A percentile compares a stretch with the other conserved stretches of the same genome.
phyloP scores from a whole-genome alignment of 768 basidiomycete species.

The Collybia sp. region DNA sequence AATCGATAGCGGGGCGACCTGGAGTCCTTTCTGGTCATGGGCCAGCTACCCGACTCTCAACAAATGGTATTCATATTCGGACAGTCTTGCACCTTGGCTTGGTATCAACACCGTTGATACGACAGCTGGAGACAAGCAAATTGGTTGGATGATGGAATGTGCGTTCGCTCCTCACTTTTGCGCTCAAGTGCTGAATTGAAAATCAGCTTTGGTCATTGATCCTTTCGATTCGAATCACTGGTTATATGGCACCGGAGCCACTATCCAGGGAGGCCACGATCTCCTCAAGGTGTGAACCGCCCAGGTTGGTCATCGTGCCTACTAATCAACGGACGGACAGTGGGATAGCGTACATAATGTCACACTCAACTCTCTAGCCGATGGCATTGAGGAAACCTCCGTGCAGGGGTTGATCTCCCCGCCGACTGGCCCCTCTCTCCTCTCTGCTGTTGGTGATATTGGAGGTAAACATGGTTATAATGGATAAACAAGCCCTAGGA shows the following conservation, averaged over 20 bases:
- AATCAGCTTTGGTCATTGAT: conserved; percentile 47
- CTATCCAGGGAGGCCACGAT: conserved; percentile 57
- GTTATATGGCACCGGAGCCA: conserved; percentile 67
- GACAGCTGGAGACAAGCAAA: conserved; percentile 39
- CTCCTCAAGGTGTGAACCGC: conserved; percentile 30
- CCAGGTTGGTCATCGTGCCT: not conserved
- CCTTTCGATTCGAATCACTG: conserved; percentile 68
- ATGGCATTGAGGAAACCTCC: conserved; percentile 63
- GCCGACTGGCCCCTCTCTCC: conserved; percentile 49
- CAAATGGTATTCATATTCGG: conserved; percentile 51
- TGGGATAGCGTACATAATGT: conserved; percentile 62
- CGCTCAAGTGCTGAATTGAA: not conserved
- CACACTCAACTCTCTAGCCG: conserved; percentile 53
- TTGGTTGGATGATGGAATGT: conserved; percentile 75
- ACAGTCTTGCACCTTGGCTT: conserved; percentile 56
- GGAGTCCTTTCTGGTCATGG: conserved; percentile 60
- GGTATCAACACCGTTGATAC: conserved; percentile 44
- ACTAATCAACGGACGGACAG: conserved; percentile 16
- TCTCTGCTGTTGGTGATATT: conserved; percentile 53
- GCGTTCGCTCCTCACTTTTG: not conserved
- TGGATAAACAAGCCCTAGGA: not conserved
- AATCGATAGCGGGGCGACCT: conserved; percentile 51
- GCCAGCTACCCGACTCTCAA: conserved; percentile 37
- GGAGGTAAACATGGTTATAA: conserved; percentile 30
- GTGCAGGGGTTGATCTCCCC: conserved; percentile 57